Base-by-base conservation (phyloP, 2,329 filamentous ascomycete species). In the Akanthomyces muscarius region DNA sequence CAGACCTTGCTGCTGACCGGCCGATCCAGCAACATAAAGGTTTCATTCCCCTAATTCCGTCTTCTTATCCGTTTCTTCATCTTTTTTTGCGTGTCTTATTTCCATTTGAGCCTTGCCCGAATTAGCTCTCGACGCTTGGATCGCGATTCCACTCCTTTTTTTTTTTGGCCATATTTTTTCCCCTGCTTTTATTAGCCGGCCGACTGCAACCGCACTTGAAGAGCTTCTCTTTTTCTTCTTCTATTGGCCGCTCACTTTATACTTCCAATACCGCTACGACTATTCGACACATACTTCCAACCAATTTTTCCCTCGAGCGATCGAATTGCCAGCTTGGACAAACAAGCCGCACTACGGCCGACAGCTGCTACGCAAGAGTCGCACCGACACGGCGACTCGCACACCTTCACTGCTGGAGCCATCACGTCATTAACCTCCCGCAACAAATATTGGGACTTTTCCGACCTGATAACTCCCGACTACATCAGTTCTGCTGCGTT, bases 121-220 rank as follows among this genome's bases (percentile, higher is more conserved):
- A 47, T 36, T 47, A 57, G 30, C 25, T 57, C 41, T 28, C 28
- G 44, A 60, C 57, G 44, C 57, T 47, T 61, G 52, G 57, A 30
- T 44, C 57, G 36, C 30, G 2, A 52, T 42, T 61, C 23, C 57
- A 53, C 57, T 53, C 57, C 47, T 60, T 60, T 60, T 53, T 52
- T 52, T 18, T 41, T 16, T 10, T 16, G 33, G 6, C 38, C 14
- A 11, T 5, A 11, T 16, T 52, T 44, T 42, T 33, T 25, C 11
- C 13, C 16, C n/a, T 51, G 18, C 18, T 59, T 21, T 59, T 57
- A 18, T 53, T 51, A 18, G 16, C 18, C 10, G 16, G 53, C 53
- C 25, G 14, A n/a, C 44, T 18, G 30, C 44, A 25, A 25, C 28
- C 55, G n/a, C 36, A 4, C 18, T 53, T 18, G 28, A 21, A 23